phyloP scores from a whole-genome alignment of 352 stramenopile genomes.

The Blastocystis hominis region DNA sequence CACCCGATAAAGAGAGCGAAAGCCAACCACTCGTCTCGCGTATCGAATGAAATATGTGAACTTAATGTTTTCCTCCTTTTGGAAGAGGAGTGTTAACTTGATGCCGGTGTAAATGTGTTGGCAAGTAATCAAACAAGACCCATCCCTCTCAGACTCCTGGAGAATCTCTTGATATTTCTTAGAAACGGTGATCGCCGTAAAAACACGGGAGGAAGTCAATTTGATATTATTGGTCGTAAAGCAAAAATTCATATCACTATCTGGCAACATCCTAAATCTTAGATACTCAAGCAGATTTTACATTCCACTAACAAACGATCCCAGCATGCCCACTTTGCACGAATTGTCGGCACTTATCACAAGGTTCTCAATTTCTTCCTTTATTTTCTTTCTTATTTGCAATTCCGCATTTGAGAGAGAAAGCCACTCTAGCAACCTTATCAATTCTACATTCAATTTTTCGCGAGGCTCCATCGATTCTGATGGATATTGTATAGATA shows the following conservation, averaged over 20 bases:
- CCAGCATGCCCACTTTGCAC: not conserved
- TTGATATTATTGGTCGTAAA: not conserved
- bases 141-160: not conserved
- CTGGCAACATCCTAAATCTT: not conserved
- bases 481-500: not conserved
- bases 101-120: not conserved
- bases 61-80: not conserved
- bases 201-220: not conserved
- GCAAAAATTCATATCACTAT: not conserved
- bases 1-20: not conserved
- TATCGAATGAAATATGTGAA: constrained; percentile 24
- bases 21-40: not conserved
- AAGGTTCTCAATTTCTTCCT: not conserved
- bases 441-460: not conserved
- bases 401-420: constrained; percentile 5
- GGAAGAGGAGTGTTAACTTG: not conserved
- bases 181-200: not conserved
- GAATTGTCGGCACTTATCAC: not conserved
- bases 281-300: not conserved
- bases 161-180: constrained; percentile 17
- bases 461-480: not conserved
- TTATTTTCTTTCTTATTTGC: not conserved
- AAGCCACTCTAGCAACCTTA: not conserved
- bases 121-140: not conserved
- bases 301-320: not conserved